Evolutionary conservation across 176 grass and related monocot genomes (phyloP).

Genomic region (Panicum miliaceum): DNA sequence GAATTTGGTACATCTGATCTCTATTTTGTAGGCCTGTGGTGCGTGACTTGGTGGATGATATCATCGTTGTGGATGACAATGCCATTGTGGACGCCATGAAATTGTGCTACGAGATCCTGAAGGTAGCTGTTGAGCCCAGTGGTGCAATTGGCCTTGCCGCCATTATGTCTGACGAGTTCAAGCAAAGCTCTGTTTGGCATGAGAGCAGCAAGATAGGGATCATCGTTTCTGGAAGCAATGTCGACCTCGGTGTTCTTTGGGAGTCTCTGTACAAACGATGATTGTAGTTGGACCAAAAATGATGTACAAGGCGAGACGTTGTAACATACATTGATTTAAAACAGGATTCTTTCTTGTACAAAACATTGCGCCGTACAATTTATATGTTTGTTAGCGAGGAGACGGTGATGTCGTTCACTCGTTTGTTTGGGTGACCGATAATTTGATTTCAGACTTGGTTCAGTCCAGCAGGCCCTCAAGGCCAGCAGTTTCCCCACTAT

Average conservation of each 20-base stretch:
- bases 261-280: conserved; percentile 57
- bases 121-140: conserved; percentile 84
- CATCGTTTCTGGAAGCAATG: conserved; percentile 84
- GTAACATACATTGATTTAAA: not conserved
- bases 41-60: conserved; percentile 79
- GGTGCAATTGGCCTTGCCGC: conserved; percentile 79
- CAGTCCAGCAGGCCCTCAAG: too few species aligned
- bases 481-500: not conserved
- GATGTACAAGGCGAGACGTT: not conserved
- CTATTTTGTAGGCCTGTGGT: conserved; percentile 71
- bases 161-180: conserved; percentile 76
- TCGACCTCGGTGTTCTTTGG: conserved; percentile 81
- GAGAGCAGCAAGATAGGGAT: conserved; percentile 82
- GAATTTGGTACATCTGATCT: conserved; percentile 5
- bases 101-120: conserved; percentile 88
- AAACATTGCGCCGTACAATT: not conserved
- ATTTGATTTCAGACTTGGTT: not conserved
- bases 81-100: conserved; percentile 86
- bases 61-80: conserved; percentile 79
- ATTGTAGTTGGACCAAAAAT: not conserved
- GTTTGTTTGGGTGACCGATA: not conserved
- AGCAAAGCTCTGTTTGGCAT: conserved; percentile 60
- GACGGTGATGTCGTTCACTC: not conserved
- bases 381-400: not conserved
- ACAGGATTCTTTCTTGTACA: not conserved